Conservation (phyloP, 129 eudicot genomes). For the Helichrysum umbraculigerum region DNA sequence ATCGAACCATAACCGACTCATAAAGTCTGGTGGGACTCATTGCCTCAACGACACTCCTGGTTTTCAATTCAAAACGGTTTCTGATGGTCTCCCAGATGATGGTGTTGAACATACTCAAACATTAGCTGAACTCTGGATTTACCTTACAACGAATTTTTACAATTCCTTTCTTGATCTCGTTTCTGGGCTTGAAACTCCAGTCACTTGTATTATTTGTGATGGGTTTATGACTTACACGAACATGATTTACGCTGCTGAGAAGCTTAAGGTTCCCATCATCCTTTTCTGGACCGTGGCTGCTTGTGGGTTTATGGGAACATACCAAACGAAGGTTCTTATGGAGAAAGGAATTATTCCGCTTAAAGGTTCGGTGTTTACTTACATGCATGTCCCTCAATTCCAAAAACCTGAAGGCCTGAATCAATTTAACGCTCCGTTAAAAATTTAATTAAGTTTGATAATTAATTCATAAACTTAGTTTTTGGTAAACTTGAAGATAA, state of each 20-base stretch:
- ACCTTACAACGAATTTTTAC: constrained; percentile 11
- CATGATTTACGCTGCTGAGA: constrained; percentile 26
- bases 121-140: neutral
- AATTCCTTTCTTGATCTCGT: constrained; percentile 16
- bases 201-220: constrained; percentile 29
- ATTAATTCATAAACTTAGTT: too few species aligned
- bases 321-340: constrained; percentile 6
- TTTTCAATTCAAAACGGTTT: constrained; percentile 28
- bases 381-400: neutral
- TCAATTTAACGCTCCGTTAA: neutral
- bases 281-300: constrained; percentile 31
- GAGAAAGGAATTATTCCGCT: constrained; percentile 21
- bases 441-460: too few species aligned
- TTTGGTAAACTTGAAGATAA: too few species aligned
- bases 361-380: constrained; percentile 11
- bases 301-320: constrained; percentile 29
- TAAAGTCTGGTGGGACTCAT: neutral
- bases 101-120: neutral
- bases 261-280: constrained; percentile 22
- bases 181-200: constrained; percentile 23
- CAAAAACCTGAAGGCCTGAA: neutral
- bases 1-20: constrained; percentile 23
- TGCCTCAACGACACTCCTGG: constrained; percentile 4
- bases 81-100: constrained; percentile 24
- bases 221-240: constrained; percentile 29